Conservation (phyloP, 1,284 basidiomycete genomes). For the Austroboletus novae-zelandiae region DNA sequence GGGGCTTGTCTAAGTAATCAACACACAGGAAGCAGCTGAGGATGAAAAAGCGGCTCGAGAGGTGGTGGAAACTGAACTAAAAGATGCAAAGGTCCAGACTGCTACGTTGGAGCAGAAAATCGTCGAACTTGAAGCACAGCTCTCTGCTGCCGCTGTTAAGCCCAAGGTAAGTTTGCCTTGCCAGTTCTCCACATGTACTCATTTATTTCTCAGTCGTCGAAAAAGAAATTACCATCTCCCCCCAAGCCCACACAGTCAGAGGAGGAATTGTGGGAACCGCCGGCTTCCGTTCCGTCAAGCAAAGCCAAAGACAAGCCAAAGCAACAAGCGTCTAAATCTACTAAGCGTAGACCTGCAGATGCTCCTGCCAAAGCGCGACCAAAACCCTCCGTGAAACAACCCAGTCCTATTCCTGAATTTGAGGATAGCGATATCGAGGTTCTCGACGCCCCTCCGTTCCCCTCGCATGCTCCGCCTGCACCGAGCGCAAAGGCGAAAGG, state of each 20-base stretch:
- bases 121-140: slow-evolving; percentile 41
- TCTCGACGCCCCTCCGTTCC: slow-evolving; percentile 9
- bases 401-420: slow-evolving; percentile 15
- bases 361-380: slow-evolving; percentile 20
- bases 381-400: slow-evolving; percentile 16
- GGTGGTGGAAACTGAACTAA: slow-evolving; percentile 29
- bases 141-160: slow-evolving; percentile 33
- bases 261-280: slow-evolving; percentile 4
- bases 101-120: slow-evolving; percentile 40
- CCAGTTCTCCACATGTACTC: not conserved
- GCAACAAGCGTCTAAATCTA: slow-evolving; percentile 9
- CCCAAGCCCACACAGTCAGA: slow-evolving; percentile 9
- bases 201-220: slow-evolving; percentile 12
- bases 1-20: slow-evolving; percentile 9
- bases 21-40: slow-evolving; percentile 32
- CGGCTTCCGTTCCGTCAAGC: slow-evolving; percentile 5
- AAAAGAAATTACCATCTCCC: slow-evolving; percentile 12
- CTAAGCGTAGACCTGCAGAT: slow-evolving; percentile 17
- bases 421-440: slow-evolving; percentile 34
- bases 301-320: slow-evolving; percentile 14
- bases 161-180: slow-evolving; percentile 15
- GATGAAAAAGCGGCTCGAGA: slow-evolving; percentile 35
- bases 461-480: slow-evolving; percentile 7
- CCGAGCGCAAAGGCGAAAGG: slow-evolving; percentile 26
- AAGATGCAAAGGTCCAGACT: slow-evolving; percentile 30